A percentile compares a stretch with the other conserved stretches of the same genome.
These are phyloP conservation scores for Prosopis cineraria DNA, from an alignment of 306 rosid species.

Conservation along the genomic window DNA sequence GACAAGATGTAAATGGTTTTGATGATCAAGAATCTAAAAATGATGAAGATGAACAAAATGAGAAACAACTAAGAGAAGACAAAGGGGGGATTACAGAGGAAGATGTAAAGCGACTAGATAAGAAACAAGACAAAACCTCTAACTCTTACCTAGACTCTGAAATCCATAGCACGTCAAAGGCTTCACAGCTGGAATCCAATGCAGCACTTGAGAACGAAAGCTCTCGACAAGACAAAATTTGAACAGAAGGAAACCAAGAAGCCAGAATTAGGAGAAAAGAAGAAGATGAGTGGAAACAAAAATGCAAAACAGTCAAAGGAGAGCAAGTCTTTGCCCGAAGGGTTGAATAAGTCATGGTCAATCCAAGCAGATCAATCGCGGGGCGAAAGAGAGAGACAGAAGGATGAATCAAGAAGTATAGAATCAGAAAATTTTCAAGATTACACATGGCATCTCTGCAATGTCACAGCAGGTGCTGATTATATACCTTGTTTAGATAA, in stretches of 20 bases:
- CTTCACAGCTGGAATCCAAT: neutral
- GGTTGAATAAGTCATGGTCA: conserved; percentile 63
- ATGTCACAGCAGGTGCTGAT: conserved; percentile 70
- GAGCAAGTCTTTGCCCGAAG: conserved; percentile 46
- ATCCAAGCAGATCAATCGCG: conserved; percentile 77
- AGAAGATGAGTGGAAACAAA: conserved; percentile 1
- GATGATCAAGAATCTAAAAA: conserved; percentile 36
- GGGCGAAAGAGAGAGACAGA: conserved; percentile 71
- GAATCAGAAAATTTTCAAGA: conserved; percentile 46
- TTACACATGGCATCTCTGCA: conserved; percentile 65
- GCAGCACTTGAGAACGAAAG: conserved; percentile 13
- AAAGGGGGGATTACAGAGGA: conserved; percentile 34
- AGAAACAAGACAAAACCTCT: conserved; percentile 25
- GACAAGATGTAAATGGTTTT: conserved; percentile 25
- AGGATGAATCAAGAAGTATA: conserved; percentile 46
- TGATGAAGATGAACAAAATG: conserved; percentile 42
- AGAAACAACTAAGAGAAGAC: conserved; percentile 45
- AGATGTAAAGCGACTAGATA: conserved; percentile 17
- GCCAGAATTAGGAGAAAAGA: conserved; percentile 6
- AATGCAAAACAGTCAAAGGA: conserved; percentile 28
- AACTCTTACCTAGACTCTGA: neutral
- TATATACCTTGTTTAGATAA: conserved; percentile 95
- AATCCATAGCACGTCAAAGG: neutral
- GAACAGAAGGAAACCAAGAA: conserved; percentile 27
- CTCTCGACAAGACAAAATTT: neutral